phyloP scores from a whole-genome alignment of 768 basidiomycete genomes.

The Filobasidium wieringae region DNA sequence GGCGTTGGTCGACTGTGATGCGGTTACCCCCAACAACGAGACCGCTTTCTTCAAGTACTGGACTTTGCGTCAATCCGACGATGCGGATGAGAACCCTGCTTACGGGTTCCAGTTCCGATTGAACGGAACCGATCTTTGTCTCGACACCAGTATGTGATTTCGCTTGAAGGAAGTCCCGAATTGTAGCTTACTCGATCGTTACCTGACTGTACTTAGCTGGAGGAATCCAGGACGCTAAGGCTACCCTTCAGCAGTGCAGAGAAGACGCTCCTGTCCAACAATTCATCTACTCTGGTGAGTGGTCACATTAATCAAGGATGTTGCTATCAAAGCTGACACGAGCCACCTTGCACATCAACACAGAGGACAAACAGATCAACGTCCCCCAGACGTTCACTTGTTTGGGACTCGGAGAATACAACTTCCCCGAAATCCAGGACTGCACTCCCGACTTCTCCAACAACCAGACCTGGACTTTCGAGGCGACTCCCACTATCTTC shows the following conservation, averaged over 20 bases:
- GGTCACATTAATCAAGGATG: not conserved
- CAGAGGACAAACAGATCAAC: not conserved
- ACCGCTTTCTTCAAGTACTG: not conserved
- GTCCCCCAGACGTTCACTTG: not conserved
- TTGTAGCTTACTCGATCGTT: no score
- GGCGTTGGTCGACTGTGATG: not conserved
- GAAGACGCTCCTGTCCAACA: not conserved
- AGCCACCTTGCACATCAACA: not conserved
- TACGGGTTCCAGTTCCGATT: not conserved
- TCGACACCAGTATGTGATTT: not conserved
- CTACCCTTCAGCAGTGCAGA: not conserved
- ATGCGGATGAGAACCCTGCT: not conserved
- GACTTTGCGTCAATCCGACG: not conserved
- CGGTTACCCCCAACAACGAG: not conserved
- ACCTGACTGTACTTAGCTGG: no score
- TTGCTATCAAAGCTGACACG: not conserved
- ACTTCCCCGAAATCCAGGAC: not conserved
- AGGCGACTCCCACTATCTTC: not conserved
- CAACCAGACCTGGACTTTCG: not conserved
- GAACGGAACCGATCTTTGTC: not conserved
- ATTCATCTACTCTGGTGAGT: not conserved
- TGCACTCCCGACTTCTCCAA: not conserved
- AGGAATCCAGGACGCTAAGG: not conserved
- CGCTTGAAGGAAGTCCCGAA: no score
- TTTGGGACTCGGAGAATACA: not conserved